phyloP scores from a whole-genome alignment of 1,139 yeast species.

The Groenewaldozyma auringiensis region DNA sequence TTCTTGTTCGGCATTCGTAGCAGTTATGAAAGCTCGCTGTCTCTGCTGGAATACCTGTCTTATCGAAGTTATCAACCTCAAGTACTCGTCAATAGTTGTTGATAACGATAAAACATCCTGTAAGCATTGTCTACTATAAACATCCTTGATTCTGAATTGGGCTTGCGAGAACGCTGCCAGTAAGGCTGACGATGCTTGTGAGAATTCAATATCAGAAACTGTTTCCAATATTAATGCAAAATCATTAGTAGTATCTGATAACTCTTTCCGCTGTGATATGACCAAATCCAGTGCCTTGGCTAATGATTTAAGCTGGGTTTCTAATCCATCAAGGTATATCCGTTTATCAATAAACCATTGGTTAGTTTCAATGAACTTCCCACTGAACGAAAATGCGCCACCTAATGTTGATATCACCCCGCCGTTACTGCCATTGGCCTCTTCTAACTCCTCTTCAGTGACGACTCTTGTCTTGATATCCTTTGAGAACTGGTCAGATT shows the following conservation, averaged over 20 bases:
- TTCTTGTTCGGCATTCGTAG: constrained; percentile 47
- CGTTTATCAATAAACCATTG: constrained; percentile 66
- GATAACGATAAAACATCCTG: constrained; percentile 87
- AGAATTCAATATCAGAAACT: constrained; percentile 68
- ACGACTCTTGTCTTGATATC: constrained; percentile 35
- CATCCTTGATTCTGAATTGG: constrained; percentile 62
- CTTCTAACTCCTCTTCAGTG: constrained; percentile 22
- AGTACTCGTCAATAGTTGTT: constrained; percentile 79
- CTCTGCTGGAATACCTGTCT: constrained; percentile 71
- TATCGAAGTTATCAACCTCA: constrained; percentile 69
- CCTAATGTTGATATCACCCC: constrained; percentile 53
- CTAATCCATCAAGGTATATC: constrained; percentile 62
- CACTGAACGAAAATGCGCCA: constrained; percentile 45
- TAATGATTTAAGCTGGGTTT: constrained; percentile 61
- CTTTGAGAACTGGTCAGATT: constrained; percentile 58
- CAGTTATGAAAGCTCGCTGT: constrained; percentile 55
- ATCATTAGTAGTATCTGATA: constrained; percentile 60
- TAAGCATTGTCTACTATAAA: constrained; percentile 69
- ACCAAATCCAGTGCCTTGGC: constrained; percentile 68
- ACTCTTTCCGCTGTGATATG: constrained; percentile 66
- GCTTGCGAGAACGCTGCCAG: constrained; percentile 62
- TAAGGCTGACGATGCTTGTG: constrained; percentile 55
- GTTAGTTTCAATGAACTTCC: constrained; percentile 69
- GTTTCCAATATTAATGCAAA: constrained; percentile 47
- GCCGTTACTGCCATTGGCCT: constrained; percentile 12